Percentiles rank a stretch among this genome's conserved stretches.
Evolutionary conservation across 805 yeast genomes (phyloP).

Genomic region (Lachancea nothofagi): DNA sequence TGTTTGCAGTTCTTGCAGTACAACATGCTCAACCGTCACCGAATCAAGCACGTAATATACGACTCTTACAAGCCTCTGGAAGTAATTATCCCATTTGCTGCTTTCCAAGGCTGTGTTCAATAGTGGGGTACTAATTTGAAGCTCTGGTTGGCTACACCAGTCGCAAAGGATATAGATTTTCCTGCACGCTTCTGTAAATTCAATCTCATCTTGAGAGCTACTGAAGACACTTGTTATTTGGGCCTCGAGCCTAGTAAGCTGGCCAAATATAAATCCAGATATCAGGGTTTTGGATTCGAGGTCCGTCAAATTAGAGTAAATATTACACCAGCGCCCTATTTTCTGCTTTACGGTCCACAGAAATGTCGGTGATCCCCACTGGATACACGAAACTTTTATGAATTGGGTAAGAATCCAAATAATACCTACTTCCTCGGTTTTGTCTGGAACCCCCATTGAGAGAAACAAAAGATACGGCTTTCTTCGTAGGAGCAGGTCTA

Average conservation of each 20-base stretch:
- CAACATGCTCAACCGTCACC: neutral
- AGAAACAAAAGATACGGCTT: conserved; percentile 17
- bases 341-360: conserved; percentile 27
- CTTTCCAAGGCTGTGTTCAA: conserved; percentile 11
- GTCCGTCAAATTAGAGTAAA: conserved; percentile 15
- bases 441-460: neutral
- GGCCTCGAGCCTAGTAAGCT: conserved; percentile 17
- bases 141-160: conserved; percentile 20
- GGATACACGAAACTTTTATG: conserved; percentile 14
- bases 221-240: conserved; percentile 14
- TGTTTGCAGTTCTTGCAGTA: conserved; percentile 11
- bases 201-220: conserved; percentile 11
- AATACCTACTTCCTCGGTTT: conserved; percentile 14
- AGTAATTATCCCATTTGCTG: conserved; percentile 22
- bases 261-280: conserved; percentile 10
- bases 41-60: conserved; percentile 24
- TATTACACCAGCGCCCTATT: conserved; percentile 24
- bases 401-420: conserved; percentile 16
- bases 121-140: conserved; percentile 15
- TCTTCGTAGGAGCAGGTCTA: conserved; percentile 22
- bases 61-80: conserved; percentile 25
- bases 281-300: conserved; percentile 10
- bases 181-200: conserved; percentile 12
- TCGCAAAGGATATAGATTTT: conserved; percentile 20
- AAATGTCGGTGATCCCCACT: conserved; percentile 13